Conservation (phyloP, 768 basidiomycete genomes). For the Phylloporus arenicola region DNA sequence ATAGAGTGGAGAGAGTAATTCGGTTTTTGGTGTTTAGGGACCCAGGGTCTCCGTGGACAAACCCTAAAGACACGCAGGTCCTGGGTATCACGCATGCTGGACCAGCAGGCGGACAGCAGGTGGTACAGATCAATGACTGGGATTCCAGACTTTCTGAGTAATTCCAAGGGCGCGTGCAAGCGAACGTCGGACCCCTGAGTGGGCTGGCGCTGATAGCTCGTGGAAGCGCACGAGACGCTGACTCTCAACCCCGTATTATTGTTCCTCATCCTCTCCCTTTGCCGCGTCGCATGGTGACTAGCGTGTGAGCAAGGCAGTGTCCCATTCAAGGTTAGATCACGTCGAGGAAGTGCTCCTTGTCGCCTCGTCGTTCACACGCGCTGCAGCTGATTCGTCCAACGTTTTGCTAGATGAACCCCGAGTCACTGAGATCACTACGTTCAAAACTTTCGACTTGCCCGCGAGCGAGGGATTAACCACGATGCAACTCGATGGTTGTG, state of each 20-base stretch:
- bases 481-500: conserved; percentile 12
- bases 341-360: conserved; percentile 2
- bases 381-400: conserved; percentile 8
- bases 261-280: background rate
- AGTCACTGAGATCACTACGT: conserved; percentile 11
- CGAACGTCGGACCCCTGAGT: conserved; percentile 28
- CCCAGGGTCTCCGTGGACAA: conserved; percentile 24
- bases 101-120: conserved; percentile 30
- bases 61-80: conserved; percentile 29
- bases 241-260: conserved; percentile 1
- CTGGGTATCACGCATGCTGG: conserved; percentile 27
- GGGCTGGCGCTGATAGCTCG: conserved; percentile 24
- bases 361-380: conserved; percentile 28
- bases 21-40: conserved; percentile 17
- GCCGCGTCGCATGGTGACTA: conserved; percentile 3
- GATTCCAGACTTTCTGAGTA: conserved; percentile 30
- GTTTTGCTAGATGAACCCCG: conserved; percentile 14
- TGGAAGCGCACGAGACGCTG: conserved; percentile 21
- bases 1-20: conserved; percentile 18
- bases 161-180: conserved; percentile 17
- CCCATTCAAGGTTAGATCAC: conserved; percentile 6
- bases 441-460: conserved; percentile 3
- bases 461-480: conserved; percentile 23
- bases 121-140: conserved; percentile 29
- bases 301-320: conserved; percentile 11